Conservation (phyloP, 176 grass and related monocot genomes). For the Oryza meyeriana region DNA sequence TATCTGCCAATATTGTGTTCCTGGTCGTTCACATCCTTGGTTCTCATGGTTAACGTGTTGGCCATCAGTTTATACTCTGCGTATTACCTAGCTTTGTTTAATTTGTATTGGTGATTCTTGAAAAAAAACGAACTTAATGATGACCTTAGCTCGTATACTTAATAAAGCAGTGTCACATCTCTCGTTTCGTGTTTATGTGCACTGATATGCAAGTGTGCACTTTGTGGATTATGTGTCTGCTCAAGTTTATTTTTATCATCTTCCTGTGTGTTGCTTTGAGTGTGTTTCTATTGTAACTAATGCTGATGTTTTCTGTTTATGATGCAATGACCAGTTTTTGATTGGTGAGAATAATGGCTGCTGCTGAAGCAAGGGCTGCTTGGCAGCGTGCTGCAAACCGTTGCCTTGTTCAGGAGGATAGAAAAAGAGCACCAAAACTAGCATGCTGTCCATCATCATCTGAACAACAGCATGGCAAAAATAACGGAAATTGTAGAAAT, state of each 20-base stretch:
- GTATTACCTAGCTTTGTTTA: neutral
- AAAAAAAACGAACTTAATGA: neutral
- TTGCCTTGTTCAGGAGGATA: slow-evolving; percentile 84
- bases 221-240: neutral
- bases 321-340: slow-evolving; percentile 2
- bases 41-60: neutral
- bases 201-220: neutral
- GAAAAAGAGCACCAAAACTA: slow-evolving; percentile 89
- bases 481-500: slow-evolving; percentile 24
- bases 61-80: neutral
- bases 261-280: neutral
- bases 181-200: neutral
- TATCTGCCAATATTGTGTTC: neutral
- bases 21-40: neutral
- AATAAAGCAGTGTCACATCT: neutral
- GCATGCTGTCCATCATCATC: slow-evolving; percentile 56
- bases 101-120: too few species aligned
- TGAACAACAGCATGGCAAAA: slow-evolving; percentile 41
- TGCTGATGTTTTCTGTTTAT: neutral
- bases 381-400: slow-evolving; percentile 90
- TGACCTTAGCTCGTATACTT: neutral
- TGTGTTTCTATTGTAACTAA: neutral
- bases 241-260: neutral
- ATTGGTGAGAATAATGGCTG: slow-evolving; percentile 58
- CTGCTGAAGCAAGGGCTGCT: slow-evolving; percentile 89